Conservation (phyloP, 306 rosid species). For the Pueraria montana region DNA sequence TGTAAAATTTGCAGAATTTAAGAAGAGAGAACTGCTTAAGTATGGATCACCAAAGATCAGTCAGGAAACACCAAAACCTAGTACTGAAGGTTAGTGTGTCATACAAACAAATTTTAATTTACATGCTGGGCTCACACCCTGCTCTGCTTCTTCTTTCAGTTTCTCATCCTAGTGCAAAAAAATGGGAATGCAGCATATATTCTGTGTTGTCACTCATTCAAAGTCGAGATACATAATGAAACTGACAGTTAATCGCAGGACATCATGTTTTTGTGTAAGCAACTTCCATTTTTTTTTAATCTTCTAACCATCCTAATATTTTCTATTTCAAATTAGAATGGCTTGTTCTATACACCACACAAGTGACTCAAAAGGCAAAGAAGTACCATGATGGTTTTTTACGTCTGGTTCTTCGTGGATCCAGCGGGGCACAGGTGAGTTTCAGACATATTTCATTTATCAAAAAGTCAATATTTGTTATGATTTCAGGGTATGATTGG, state of each 20-base stretch:
- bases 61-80: conserved; percentile 60
- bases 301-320: conserved; percentile 36
- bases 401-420: conserved; percentile 59
- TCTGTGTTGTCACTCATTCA: conserved; percentile 12
- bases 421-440: conserved; percentile 71
- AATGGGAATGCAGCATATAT: conserved; percentile 17
- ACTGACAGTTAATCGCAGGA: conserved; percentile 18
- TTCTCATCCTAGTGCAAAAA: conserved; percentile 29
- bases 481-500: conserved; percentile 37
- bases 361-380: conserved; percentile 86
- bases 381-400: conserved; percentile 87
- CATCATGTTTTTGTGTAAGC: not conserved
- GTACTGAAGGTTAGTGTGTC: conserved; percentile 63
- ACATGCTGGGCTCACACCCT: conserved; percentile 15
- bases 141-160: conserved; percentile 20
- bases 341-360: conserved; percentile 84
- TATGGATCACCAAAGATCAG: conserved; percentile 68
- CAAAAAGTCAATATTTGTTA: conserved; percentile 6
- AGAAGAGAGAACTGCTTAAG: conserved; percentile 77
- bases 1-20: conserved; percentile 72
- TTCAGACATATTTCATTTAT: conserved; percentile 46
- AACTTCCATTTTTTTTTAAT: conserved; percentile 38
- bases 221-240: not conserved
- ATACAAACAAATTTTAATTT: not conserved
- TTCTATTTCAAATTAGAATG: conserved; percentile 62